Conservation (phyloP, 805 yeast genomes). For the Teunomyces panamensis region DNA sequence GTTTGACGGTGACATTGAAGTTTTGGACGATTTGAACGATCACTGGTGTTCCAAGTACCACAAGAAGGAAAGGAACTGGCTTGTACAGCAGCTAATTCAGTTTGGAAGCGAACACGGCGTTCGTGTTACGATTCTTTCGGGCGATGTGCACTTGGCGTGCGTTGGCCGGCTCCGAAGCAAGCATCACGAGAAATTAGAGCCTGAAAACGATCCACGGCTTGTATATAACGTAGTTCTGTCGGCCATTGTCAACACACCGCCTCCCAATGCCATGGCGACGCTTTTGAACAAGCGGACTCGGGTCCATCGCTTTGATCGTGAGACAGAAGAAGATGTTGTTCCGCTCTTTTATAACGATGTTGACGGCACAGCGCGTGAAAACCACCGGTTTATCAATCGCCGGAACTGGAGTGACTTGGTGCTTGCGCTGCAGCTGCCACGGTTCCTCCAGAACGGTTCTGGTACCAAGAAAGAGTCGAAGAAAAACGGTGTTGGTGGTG, state of each 20-base stretch:
- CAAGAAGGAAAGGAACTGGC: constrained; percentile 75
- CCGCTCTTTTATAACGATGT: constrained; percentile 64
- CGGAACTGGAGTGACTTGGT: constrained; percentile 74
- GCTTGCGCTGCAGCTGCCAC: constrained; percentile 38
- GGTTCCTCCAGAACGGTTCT: constrained; percentile 9
- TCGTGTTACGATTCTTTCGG: constrained; percentile 81
- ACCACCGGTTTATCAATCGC: constrained; percentile 56
- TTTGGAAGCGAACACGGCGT: constrained; percentile 64
- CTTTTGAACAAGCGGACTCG: constrained; percentile 66
- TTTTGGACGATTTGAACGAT: constrained; percentile 89
- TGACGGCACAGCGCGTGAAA: constrained; percentile 46
- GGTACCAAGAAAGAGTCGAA: constrained; percentile 11
- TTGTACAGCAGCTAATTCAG: constrained; percentile 58
- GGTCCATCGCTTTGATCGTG: constrained; percentile 61
- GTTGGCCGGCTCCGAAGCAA: constrained; percentile 72
- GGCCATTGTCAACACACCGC: constrained; percentile 91
- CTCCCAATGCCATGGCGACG: constrained; percentile 81
- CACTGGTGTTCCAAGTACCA: constrained; percentile 95
- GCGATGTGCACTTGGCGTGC: constrained; percentile 91
- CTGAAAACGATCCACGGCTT: constrained; percentile 70
- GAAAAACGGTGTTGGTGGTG: too few relatives aligned
- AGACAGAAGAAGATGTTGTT: constrained; percentile 79
- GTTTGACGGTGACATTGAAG: constrained; percentile 88
- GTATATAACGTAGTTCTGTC: constrained; percentile 84
- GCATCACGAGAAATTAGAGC: constrained; percentile 40